These are phyloP conservation scores for Fusarium chuoi DNA, from an alignment of 2,329 filamentous ascomycete genomes.

Conservation along the genomic window DNA sequence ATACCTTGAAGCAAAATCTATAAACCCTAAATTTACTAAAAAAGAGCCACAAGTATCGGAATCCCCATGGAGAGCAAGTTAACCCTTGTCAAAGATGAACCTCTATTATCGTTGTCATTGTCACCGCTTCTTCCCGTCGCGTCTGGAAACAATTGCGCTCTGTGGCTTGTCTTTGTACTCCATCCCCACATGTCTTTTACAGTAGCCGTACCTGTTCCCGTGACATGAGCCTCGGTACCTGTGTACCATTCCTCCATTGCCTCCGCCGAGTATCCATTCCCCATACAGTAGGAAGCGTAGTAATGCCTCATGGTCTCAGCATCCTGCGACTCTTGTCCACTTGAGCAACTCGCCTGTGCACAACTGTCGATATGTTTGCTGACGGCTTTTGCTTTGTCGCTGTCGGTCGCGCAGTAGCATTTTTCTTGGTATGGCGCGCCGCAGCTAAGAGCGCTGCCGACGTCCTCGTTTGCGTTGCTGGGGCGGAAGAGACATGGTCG, in stretches of 20 bases:
- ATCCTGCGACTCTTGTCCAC: neutral
- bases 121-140: neutral
- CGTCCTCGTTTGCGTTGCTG: neutral
- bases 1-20: no score
- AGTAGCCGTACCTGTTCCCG: neutral
- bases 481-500: constrained; percentile 4
- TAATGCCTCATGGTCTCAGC: neutral
- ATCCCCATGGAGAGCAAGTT: accelerated
- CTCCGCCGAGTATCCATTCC: neutral
- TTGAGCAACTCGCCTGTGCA: neutral
- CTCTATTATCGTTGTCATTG: neutral
- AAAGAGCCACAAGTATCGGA: neutral
- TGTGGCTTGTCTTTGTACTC: neutral
- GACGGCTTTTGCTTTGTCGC: neutral
- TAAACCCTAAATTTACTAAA: neutral
- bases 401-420: neutral
- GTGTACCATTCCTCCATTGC: neutral
- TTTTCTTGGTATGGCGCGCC: neutral
- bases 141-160: neutral
- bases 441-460: neutral
- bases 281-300: constrained; percentile 8
- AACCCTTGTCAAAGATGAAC: neutral
- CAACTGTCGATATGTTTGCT: constrained; percentile 3
- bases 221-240: neutral
- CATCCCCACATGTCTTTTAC: neutral